These are phyloP conservation scores for Saraca asoca DNA, from an alignment of 331 rosid species.

Conservation along the genomic window DNA sequence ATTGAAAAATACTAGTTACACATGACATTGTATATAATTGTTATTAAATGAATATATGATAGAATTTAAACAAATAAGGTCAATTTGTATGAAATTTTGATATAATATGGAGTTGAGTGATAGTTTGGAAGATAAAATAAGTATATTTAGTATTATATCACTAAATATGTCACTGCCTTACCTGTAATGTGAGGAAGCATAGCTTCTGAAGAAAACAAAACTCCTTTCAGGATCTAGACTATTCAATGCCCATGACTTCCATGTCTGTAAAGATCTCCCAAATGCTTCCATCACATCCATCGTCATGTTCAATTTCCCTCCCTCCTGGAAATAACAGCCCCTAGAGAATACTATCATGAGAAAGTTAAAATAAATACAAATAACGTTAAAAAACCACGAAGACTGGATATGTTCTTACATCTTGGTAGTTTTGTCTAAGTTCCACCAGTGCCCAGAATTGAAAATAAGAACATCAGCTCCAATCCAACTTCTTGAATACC, in stretches of 20 bases:
- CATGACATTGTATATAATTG: too few species aligned
- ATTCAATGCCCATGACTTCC: constrained; percentile 70
- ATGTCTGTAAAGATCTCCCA: constrained; percentile 64
- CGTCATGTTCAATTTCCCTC: constrained; percentile 51
- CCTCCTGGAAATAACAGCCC: constrained; percentile 65
- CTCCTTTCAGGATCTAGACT: constrained; percentile 57
- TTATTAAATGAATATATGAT: too few species aligned
- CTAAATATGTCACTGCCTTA: constrained; percentile 26
- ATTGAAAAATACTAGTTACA: too few species aligned
- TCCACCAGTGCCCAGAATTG: constrained; percentile 93
- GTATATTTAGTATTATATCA: too few species aligned
- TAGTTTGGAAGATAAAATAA: too few species aligned
- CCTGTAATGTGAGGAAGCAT: constrained; percentile 73
- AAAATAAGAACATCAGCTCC: constrained; percentile 72
- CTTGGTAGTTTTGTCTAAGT: constrained; percentile 59
- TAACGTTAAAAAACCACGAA: too few species aligned
- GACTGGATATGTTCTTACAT: constrained; percentile 36
- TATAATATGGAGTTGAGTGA: too few species aligned
- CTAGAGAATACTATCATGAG: constrained; percentile 39
- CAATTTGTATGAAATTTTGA: too few species aligned
- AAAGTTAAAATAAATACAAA: neutral
- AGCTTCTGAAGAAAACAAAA: constrained; percentile 69
- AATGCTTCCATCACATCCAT: constrained; percentile 77
- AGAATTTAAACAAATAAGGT: too few species aligned
- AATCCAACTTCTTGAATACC: constrained; percentile 61